phyloP scores from a whole-genome alignment of 805 yeast species.

The Ogataea methylovora region DNA sequence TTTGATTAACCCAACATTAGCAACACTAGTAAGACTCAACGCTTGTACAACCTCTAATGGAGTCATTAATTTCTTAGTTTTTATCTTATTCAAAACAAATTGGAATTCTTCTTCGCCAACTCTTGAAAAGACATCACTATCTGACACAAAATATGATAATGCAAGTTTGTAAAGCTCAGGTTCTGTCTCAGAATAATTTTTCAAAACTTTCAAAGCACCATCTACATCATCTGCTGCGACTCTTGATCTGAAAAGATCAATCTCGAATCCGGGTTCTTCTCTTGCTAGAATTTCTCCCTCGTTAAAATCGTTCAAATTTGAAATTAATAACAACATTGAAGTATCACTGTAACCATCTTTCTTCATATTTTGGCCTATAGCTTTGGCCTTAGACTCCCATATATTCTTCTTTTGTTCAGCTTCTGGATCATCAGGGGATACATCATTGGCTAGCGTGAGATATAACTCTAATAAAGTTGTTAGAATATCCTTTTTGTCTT shows the following conservation, averaged over 20 bases:
- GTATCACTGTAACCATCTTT: constrained; percentile 1
- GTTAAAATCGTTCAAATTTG: constrained; percentile 48
- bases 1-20: constrained; percentile 67
- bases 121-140: constrained; percentile 38
- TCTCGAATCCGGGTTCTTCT: constrained; percentile 33
- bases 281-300: constrained; percentile 39
- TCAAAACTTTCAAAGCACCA: constrained; percentile 49
- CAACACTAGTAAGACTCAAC: constrained; percentile 51
- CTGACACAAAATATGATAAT: constrained; percentile 53
- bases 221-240: constrained; percentile 50
- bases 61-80: constrained; percentile 46
- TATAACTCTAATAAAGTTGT: constrained; percentile 82
- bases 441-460: constrained; percentile 44
- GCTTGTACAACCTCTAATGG: constrained; percentile 74
- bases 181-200: constrained; percentile 51
- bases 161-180: constrained; percentile 63
- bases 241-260: constrained; percentile 60
- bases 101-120: constrained; percentile 46
- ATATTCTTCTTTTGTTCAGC: constrained; percentile 27
- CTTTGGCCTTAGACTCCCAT: constrained; percentile 65
- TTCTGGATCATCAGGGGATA: constrained; percentile 12
- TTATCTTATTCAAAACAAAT: constrained; percentile 45
- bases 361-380: constrained; percentile 34
- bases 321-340: constrained; percentile 44
- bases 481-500: constrained; percentile 66